A percentile compares a stretch with the other conserved stretches of the same genome.
phyloP scores from a whole-genome alignment of 441 rosid genomes.

The Populus trichocarpa region DNA sequence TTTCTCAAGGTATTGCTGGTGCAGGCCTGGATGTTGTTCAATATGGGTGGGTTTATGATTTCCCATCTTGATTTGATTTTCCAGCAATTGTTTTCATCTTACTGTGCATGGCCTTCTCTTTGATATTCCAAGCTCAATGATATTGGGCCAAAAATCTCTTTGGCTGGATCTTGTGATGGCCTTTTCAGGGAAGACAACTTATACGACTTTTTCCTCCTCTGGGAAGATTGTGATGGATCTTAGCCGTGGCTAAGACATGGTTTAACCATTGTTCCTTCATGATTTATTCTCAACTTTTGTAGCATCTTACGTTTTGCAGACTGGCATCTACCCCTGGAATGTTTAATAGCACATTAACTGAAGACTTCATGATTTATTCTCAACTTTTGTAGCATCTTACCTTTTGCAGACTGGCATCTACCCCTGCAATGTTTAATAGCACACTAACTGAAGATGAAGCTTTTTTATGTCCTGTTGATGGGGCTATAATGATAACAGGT shows the following conservation, averaged over 20 bases:
- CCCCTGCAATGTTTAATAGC: constrained; percentile 99
- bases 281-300: neutral
- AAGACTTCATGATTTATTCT: too few relatives aligned
- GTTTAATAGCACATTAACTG: too few relatives aligned
- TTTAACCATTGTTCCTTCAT: neutral
- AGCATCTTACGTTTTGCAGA: neutral
- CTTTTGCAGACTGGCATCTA: constrained; percentile 12
- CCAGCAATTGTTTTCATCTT: too few relatives aligned
- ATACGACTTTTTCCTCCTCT: neutral
- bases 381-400: too few relatives aligned
- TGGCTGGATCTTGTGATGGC: neutral
- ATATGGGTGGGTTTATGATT: constrained; percentile 67
- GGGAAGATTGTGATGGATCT: neutral
- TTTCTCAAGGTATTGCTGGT: constrained; percentile 74
- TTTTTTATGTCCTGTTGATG: constrained; percentile 87
- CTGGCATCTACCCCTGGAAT: too few relatives aligned
- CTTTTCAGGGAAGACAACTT: neutral
- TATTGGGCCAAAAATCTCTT: constrained; percentile 8
- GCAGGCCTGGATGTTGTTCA: constrained; percentile 80
- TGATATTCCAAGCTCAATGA: neutral
- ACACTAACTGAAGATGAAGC: constrained; percentile 70
- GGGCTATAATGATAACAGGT: constrained; percentile 99
- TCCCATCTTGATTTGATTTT: neutral
- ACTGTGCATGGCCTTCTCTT: neutral
- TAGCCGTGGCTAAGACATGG: neutral